Evolutionary conservation across 2,329 filamentous ascomycete genomes (phyloP), one percentile per base, ranked within the genome.

Genomic region (Verticillium tricorpus): DNA sequence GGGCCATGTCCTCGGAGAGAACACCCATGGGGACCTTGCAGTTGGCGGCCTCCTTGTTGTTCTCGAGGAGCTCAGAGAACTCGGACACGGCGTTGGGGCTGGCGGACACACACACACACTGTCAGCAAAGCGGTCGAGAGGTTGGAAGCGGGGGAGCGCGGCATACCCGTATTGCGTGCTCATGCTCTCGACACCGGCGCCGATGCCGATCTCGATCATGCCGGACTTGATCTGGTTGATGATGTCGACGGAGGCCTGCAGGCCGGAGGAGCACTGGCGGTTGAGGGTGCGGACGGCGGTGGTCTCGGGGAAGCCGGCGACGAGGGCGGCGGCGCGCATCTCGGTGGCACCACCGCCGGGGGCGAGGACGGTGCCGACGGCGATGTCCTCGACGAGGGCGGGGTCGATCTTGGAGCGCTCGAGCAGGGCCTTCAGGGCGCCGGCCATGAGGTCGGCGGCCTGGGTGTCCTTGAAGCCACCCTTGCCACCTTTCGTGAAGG

Each of bases 21-120:
- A 93, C 85, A 69, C 94, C 94, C 95, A 98, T 98, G 74, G 93
- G 89, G 3, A 98, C 94, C 81, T 96, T 97, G 88, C 95, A 99
- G 85, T 97, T 96, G 71, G 90, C 90, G 28, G 93, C 85, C 73
- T 95, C 89, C 66, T 87, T 84, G 81, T 94, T 85, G 70, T 81
- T 85, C 73, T 97, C 91, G 66, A 98, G 87, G 60, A 92, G 85
- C 58, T 96, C 92, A 34, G 91, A 95, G 84, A 98, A 97, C 78
- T 98, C 95, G 65, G 89, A 86, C 17, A 98, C 94, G 64, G 95
- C 95, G 55, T 82, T 83, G 28, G 94, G 93, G 37, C 89, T 90
- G 68, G 54, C 1, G 50, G 15, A 5, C 25, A 25, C n/a, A n/a
- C n/a, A n/a, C n/a, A 5, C 25, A 25, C 19, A 25, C 14, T 56